Evolutionary conservation across 2,329 filamentous ascomycete genomes (phyloP).

Genomic region (Neonectria hederae): DNA sequence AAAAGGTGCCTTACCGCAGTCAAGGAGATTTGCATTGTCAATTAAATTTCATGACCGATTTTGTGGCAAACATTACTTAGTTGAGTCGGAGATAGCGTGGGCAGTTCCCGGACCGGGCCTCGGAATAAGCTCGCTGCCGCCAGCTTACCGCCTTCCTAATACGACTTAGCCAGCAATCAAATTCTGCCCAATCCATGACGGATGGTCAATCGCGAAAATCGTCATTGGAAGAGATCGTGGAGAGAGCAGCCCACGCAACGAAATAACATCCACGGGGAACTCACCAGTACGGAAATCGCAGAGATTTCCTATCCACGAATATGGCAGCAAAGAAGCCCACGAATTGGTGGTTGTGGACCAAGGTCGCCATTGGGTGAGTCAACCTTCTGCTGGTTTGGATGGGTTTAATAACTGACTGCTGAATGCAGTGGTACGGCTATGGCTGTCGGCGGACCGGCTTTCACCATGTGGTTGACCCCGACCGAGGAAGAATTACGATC

Average conservation of each 20-base stretch:
- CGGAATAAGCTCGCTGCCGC: constrained; percentile 30
- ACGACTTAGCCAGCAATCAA: constrained; percentile 14
- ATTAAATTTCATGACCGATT: no score
- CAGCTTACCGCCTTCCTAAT: constrained; percentile 38
- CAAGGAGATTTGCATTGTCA: no score
- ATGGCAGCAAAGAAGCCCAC: constrained; percentile 56
- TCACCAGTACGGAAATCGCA: background rate
- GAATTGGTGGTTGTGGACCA: constrained; percentile 69
- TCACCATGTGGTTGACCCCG: constrained; percentile 82
- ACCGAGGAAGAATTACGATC: constrained; percentile 92
- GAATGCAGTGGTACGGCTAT: constrained; percentile 71
- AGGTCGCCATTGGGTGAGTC: constrained; percentile 76
- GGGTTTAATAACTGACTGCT: constrained; percentile 25
- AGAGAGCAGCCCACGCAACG: constrained; percentile 11
- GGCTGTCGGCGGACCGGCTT: constrained; percentile 83
- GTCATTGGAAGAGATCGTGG: constrained; percentile 39
- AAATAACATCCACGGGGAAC: background rate
- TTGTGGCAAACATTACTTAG: no score
- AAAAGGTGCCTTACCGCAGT: no score
- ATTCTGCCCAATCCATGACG: constrained; percentile 46
- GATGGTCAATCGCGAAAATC: constrained; percentile 41
- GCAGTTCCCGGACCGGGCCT: background rate
- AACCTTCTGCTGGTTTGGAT: constrained; percentile 20
- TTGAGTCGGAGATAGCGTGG: no score
- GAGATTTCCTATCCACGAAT: background rate